Conservation (phyloP, 83 land plant species). For the Thuja plicata region DNA sequence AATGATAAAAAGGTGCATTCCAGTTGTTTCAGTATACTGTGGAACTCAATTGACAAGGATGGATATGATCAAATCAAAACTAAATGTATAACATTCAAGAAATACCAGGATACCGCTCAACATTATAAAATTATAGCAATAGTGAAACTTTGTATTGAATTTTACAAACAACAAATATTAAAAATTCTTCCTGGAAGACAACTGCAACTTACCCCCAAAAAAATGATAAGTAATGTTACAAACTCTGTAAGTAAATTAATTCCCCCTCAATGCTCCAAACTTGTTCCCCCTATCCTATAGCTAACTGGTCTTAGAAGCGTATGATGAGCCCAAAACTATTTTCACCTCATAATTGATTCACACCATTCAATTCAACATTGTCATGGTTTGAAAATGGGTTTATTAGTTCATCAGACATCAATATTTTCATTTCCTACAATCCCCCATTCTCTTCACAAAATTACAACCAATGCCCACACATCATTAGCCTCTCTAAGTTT, state of each 20-base stretch:
- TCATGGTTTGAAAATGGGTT: not conserved
- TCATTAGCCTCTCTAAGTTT: not conserved
- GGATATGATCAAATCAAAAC: not conserved
- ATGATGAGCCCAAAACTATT: too few relatives aligned
- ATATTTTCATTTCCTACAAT: not conserved
- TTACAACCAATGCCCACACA: not conserved
- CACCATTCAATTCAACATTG: not conserved
- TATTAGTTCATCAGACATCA: not conserved
- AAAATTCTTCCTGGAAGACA: too few relatives aligned
- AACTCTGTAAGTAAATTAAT: too few relatives aligned
- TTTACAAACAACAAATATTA: too few relatives aligned
- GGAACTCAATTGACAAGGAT: not conserved
- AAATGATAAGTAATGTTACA: too few relatives aligned
- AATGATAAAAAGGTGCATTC: not conserved
- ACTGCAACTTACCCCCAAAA: too few relatives aligned
- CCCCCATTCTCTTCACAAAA: not conserved
- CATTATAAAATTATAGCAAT: too few relatives aligned
- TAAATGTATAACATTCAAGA: not conserved
- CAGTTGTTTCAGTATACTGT: not conserved
- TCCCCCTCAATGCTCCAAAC: too few relatives aligned
- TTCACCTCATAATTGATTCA: not conserved
- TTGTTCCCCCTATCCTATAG: too few relatives aligned
- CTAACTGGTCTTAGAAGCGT: too few relatives aligned
- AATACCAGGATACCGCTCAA: not conserved
- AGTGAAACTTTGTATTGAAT: too few relatives aligned